Evolutionary conservation across 495 filamentous ascomycete species (phyloP), one percentile per base, ranked within the genome.

Genomic region (Oidiodendron maius): DNA sequence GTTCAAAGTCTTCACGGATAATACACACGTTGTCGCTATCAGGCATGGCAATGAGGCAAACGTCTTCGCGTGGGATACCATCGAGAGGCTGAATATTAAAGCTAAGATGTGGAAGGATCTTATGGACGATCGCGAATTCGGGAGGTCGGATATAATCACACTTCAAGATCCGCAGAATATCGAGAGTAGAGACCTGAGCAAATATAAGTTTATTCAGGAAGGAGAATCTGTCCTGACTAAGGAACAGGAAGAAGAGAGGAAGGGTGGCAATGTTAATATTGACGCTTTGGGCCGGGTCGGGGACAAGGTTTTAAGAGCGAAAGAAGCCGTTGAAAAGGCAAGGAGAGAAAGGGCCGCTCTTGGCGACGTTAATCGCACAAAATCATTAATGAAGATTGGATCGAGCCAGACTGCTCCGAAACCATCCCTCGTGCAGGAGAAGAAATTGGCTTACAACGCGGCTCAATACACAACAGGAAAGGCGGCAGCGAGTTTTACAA

Each of bases 1-100:
- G 3, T 97, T 84, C 73, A 99, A 99, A 68, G 83, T 93, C 10
- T 83, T 99, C 56, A 99, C 93, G 30, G 90, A 99, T 62, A 97
- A 96, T 63, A 96, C 94, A 8, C 93, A 99, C 62, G 86, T 99
- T 37, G 87, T 97, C 37, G 90, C 91, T 23, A 70, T 99, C 50
- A 73, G 82, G 40, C 89, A 87, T 56, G 75, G 71, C 15, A 78
- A 60, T 32, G 87, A 89, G 30, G 89, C 88, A 26, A 97, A 97
- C 68, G 94, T 96, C 5, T 99, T 96, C 61, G 81, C 90, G 9
- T 95, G 83, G 80, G 93, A 97, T 61, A 99, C 93, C 2, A 77
- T 97, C 10, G 89, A 97, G 64, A 76, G 89, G 53, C 76, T 97
- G 63, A 99, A 99, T 67, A 83, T 97, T 65, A 99, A 97, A 71